Percentiles rank a stretch among this genome's conserved stretches.
phyloP scores from a whole-genome alignment of 148 eudicot species.

The Talinum fruticosum region DNA sequence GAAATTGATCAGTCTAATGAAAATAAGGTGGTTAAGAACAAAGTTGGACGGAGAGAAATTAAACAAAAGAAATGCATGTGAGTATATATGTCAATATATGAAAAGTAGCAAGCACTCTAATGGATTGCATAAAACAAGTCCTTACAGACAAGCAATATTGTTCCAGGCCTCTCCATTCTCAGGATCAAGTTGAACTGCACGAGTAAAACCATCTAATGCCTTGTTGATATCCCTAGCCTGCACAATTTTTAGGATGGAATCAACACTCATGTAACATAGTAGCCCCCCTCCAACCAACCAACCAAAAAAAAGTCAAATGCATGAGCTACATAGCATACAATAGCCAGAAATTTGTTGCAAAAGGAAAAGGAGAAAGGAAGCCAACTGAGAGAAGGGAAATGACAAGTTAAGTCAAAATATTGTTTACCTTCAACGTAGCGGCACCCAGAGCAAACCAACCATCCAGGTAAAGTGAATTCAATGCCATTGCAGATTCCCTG shows the following conservation, averaged over 20 bases:
- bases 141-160: constrained; percentile 90
- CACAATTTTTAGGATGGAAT: no score
- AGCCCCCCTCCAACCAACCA: no score
- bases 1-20: not conserved
- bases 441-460: constrained; percentile 99
- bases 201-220: constrained; percentile 88
- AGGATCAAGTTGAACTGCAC: constrained; percentile 93
- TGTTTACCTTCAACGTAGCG: constrained; percentile 81
- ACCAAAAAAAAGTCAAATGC: not conserved
- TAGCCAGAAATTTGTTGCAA: not conserved
- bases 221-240: constrained; percentile 81
- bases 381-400: not conserved
- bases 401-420: not conserved
- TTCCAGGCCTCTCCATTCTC: constrained; percentile 99
- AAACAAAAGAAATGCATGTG: not conserved
- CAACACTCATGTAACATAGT: no score
- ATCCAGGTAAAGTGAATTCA: constrained; percentile 86
- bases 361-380: not conserved
- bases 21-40: not conserved
- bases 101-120: not conserved
- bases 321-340: constrained; percentile 7
- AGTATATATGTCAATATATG: not conserved
- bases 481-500: constrained; percentile 89
- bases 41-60: not conserved
- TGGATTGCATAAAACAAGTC: constrained; percentile 16